A percentile compares a stretch with the other conserved stretches of the same genome.
Conservation (phyloP, 371 early-diverging fungal genomes). For the Mucor velutinosus region DNA sequence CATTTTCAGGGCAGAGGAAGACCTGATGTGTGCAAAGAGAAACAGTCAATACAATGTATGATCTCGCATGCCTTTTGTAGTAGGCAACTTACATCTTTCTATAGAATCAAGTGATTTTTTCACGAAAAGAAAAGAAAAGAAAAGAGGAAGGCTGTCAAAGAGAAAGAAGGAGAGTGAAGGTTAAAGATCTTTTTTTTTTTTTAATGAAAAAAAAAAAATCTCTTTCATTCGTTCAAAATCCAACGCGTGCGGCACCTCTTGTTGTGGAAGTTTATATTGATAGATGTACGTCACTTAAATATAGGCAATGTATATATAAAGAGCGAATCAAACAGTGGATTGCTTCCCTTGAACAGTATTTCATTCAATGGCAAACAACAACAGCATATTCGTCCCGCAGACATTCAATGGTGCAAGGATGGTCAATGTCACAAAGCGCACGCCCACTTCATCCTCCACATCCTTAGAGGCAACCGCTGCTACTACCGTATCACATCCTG, state of each 20-base stretch:
- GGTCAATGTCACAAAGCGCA: conserved; percentile 6
- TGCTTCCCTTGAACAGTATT: not conserved
- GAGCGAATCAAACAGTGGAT: not conserved
- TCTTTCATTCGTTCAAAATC: conserved; percentile 2
- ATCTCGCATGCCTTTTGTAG: not conserved
- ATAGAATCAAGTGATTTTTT: not conserved
- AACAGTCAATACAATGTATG: not conserved
- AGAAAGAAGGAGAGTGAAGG: conserved; percentile 17
- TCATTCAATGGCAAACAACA: not conserved
- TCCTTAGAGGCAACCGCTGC: not conserved
- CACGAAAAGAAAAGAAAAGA: not conserved
- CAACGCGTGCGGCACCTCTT: not conserved
- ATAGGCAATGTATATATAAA: not conserved
- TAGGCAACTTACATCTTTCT: not conserved
- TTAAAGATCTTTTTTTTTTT: conserved; percentile 18
- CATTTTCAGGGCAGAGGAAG: conserved; percentile 79
- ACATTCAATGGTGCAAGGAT: conserved; percentile 16
- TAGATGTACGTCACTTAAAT: conserved; percentile 3
- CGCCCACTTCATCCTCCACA: not conserved
- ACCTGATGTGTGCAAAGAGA: conserved; percentile 11
- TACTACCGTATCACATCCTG: not conserved
- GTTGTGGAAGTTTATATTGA: not conserved
- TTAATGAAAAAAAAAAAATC: conserved; percentile 14
- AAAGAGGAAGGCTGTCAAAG: not conserved
- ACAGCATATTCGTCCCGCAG: conserved; percentile 12